A percentile compares a stretch with the other conserved stretches of the same genome.
phyloP scores from a whole-genome alignment of 2,329 filamentous ascomycete species.

The Aspergillus alliaceus region DNA sequence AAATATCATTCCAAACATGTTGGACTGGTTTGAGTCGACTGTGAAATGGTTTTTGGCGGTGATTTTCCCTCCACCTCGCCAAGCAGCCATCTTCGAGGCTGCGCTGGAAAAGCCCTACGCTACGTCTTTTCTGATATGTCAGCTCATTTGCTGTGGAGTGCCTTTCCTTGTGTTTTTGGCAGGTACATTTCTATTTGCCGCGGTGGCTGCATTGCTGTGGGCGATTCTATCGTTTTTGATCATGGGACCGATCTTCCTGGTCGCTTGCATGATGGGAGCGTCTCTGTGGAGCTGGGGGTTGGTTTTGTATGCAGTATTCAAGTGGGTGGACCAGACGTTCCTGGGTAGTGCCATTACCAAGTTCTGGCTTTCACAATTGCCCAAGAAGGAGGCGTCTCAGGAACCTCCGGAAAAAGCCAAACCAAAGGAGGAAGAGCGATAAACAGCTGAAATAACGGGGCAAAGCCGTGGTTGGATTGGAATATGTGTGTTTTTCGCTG shows the following conservation, averaged over 20 bases:
- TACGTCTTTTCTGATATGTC: conserved; percentile 2
- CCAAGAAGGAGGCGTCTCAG: neutral
- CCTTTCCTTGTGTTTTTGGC: conserved; percentile 35
- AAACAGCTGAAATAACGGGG: no score
- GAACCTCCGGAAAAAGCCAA: neutral
- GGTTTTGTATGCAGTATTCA: neutral
- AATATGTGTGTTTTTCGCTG: no score
- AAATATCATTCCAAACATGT: neutral
- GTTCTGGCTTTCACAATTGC: neutral
- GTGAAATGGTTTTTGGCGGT: neutral
- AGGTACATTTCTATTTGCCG: conserved; percentile 33
- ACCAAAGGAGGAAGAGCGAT: neutral
- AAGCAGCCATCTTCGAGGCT: neutral
- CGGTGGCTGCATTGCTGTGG: conserved; percentile 32
- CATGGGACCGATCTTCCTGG: conserved; percentile 28
- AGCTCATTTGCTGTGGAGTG: conserved; percentile 35
- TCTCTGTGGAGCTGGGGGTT: neutral
- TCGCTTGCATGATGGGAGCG: neutral
- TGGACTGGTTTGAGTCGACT: neutral
- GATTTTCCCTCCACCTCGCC: neutral
- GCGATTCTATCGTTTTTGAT: conserved; percentile 30
- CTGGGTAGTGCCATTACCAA: neutral
- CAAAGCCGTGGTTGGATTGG: no score
- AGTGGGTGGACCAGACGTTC: neutral
- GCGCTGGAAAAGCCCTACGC: neutral